Evolutionary conservation across 495 filamentous ascomycete genomes (phyloP), one percentile per base, ranked within the genome.

Genomic region (Hapsidospora chrysogenum): DNA sequence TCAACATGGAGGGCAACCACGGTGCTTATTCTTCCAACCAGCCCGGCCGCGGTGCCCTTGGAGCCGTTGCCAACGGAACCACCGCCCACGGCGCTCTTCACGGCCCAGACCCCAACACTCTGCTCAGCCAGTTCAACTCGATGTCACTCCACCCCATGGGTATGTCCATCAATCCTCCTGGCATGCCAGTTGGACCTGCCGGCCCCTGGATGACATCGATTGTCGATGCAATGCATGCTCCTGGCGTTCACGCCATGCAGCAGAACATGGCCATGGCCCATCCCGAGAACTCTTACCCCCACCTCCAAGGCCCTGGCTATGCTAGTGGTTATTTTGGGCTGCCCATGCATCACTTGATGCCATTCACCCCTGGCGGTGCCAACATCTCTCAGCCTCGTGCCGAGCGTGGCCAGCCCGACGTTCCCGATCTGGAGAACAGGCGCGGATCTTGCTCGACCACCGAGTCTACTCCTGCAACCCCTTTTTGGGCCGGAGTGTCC

Each of bases 381-480:
- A 46, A 54, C 29, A 47, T 58, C 1, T 56, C 55, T 32, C 54
- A 58, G 31, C 56, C 29, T 16, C 17, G 42, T 32, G 42, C 48
- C 11, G 61, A 66, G 14, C 50, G 49, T 31, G 49, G 47, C 34
- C 56, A 45, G 23, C 44, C 61, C 32, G 67, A 72, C 19, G 60
- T 73, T 31, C 72, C 72, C 4, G 68, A 57, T 20, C 54, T 76
- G 23, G 64, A 74, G 37, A 72, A 72, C 39, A 70, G 72, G 26
- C 69, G 72, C 20, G 68, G 65, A 17, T 76, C 72, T 14, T 71
- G 71, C 47, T 84, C 78, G 3, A 83, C 78, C 19, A 78, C 68
- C 29, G 78, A 80, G 60, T 73, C 64, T 32, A 69, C 64, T 42
- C 78, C 61, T 35, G 67, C 61, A 35, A 81, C 58, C 28, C 78